Evolutionary conservation across 805 yeast species (phyloP), one percentile per base, ranked within the genome.

Genomic region (Geotrichum ghanense): DNA sequence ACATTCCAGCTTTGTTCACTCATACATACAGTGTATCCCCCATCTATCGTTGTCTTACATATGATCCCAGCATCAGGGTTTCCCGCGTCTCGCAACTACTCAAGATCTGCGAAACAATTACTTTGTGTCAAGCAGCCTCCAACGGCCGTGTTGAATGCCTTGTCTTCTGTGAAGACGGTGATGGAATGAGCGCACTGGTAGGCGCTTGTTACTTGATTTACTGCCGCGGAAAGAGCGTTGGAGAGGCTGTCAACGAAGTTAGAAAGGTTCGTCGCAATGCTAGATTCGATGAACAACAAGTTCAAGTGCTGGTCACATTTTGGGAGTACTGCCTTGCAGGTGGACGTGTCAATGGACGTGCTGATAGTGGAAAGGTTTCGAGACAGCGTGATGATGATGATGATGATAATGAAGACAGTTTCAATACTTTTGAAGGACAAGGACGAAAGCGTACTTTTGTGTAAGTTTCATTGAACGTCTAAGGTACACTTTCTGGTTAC

Each of bases 191-290:
- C 37, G 5, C 37, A 19, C 16, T 31, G 17, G 37, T 31, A 6
- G 37, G 37, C 37, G 37, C 37, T 7, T 31, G 37, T 12, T 31
- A 10, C 17, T 31, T 31, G 37, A 31, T 31, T 31, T 31, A 31
- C 17, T 31, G 37, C 17, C 5, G 19, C 17, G 37, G 37, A 19
- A 31, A 31, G 16, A 31, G 37, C 17, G 37, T 31, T 5, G 37
- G 37, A 6, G 37, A 31, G 17, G 37, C 37, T 31, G 37, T 31
- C 37, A 31, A 31, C 17, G 37, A 31, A n/a, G 37, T 31, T 31
- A 16, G 37, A n/a, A 16, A 19, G 37, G 37, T 31, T 7, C 10
- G 37, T n/a, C 37, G 37, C 5, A 31, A 31, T 12, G 12, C 37
- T 5, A 9, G 37, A n/a, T 31, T 31, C 37, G 16, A 31, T 31